These are phyloP conservation scores for Picochlorum costavermella DNA, from an alignment of 139 green algal species.

Conservation along the genomic window DNA sequence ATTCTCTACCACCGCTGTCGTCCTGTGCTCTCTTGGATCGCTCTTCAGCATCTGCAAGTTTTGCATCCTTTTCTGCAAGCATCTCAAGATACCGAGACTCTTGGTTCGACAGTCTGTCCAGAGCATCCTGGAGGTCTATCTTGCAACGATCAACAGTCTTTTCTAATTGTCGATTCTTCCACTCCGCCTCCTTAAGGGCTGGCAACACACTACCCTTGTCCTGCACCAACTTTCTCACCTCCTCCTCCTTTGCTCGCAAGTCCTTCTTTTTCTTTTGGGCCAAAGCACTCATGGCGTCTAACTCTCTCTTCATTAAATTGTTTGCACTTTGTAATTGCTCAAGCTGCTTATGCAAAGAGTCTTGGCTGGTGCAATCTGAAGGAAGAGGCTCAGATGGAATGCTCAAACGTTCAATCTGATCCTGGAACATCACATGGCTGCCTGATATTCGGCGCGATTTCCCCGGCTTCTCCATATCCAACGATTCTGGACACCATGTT, in stretches of 20 bases:
- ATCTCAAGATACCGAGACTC: background rate
- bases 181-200: conserved; percentile 39
- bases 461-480: no score
- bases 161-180: conserved; percentile 34
- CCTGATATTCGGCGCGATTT: no score
- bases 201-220: conserved; percentile 32
- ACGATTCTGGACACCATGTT: no score
- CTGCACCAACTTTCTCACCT: conserved; percentile 31
- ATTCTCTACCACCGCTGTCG: background rate
- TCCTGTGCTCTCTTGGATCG: background rate
- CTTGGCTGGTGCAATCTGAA: conserved; percentile 11
- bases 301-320: conserved; percentile 50
- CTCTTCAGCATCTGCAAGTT: background rate
- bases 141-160: conserved; percentile 29
- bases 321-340: conserved; percentile 47
- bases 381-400: background rate
- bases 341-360: conserved; percentile 17
- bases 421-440: no score
- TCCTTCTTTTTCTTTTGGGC: conserved; percentile 36
- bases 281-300: conserved; percentile 41
- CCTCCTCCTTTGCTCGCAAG: conserved; percentile 36
- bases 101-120: background rate
- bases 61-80: background rate
- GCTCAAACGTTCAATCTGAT: background rate
- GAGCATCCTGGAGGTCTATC: background rate